Percentiles rank a stretch among this genome's conserved stretches.
Conservation (phyloP, 2,329 filamentous ascomycete species). For the Colletotrichum karsti region DNA sequence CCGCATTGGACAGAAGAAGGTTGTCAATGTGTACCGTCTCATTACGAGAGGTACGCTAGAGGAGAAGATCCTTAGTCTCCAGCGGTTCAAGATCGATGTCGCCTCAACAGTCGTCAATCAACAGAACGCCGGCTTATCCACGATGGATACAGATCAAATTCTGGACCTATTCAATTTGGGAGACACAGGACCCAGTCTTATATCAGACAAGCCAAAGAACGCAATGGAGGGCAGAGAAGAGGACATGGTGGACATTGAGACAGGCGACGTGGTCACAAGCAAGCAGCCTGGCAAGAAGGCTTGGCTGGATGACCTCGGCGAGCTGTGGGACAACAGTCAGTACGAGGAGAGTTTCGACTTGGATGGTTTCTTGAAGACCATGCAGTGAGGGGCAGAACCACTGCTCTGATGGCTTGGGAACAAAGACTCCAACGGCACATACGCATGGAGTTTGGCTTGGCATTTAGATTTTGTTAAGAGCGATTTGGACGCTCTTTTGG, state of each 20-base stretch:
- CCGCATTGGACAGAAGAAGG: conserved; percentile 99
- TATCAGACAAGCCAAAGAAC: conserved; percentile 67
- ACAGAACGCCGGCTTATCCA: conserved; percentile 91
- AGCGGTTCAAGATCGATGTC: conserved; percentile 99
- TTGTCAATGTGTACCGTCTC: conserved; percentile 97
- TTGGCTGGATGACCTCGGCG: conserved; percentile 92
- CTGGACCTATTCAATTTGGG: conserved; percentile 94
- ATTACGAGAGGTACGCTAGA: conserved; percentile 96
- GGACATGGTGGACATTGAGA: conserved; percentile 93
- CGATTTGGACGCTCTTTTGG: conserved; percentile 4
- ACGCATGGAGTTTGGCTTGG: conserved; percentile 26
- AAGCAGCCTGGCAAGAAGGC: conserved; percentile 97
- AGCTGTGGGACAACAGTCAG: conserved; percentile 96
- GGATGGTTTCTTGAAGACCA: conserved; percentile 93
- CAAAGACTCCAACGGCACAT: not conserved
- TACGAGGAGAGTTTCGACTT: conserved; percentile 99
- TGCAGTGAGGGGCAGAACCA: conserved; percentile 64
- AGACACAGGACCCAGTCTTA: conserved; percentile 75
- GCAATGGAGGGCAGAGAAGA: conserved; percentile 72
- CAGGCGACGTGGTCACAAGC: conserved; percentile 78
- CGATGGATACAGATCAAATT: conserved; percentile 99
- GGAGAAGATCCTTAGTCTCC: conserved; percentile 97
- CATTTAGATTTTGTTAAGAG: conserved; percentile 23
- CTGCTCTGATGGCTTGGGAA: not conserved
- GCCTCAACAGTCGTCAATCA: conserved; percentile 98